phyloP scores from a whole-genome alignment of 257 asterid species.

The Handroanthus guayacan region DNA sequence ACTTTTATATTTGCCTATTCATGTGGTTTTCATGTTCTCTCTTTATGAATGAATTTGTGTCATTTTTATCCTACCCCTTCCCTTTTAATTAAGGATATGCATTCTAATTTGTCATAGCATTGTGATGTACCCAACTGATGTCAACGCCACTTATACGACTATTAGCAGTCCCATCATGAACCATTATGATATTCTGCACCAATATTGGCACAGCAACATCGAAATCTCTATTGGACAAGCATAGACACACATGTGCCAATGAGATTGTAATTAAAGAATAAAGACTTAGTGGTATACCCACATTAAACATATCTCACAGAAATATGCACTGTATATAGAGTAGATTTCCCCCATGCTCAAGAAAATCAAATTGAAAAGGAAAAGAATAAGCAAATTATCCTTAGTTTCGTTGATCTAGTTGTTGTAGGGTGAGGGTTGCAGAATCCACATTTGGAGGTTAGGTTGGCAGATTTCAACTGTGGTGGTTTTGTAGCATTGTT shows the following conservation, averaged over 20 bases:
- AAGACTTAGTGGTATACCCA: constrained; percentile 8
- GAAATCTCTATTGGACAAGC: neutral
- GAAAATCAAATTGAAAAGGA: neutral
- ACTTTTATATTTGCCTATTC: neutral
- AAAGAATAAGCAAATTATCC: neutral
- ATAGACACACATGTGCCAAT: neutral
- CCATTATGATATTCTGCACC: neutral
- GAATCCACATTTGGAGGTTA: neutral
- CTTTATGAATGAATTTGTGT: constrained; percentile 13
- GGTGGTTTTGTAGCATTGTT: neutral
- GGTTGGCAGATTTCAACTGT: neutral
- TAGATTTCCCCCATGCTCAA: constrained; percentile 8
- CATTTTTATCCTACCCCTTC: neutral
- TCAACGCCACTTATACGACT: neutral
- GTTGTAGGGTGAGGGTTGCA: neutral
- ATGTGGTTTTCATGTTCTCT: neutral
- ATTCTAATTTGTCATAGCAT: neutral
- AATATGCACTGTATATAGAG: neutral
- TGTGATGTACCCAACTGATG: constrained; percentile 13
- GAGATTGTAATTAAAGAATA: neutral
- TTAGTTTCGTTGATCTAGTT: neutral
- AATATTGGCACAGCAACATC: neutral
- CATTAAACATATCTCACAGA: neutral
- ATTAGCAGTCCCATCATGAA: constrained; percentile 14
- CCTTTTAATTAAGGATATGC: neutral